Evolutionary conservation across 257 asterid genomes (phyloP), one percentile per base, ranked within the genome.

Genomic region (Apocynum venetum): DNA sequence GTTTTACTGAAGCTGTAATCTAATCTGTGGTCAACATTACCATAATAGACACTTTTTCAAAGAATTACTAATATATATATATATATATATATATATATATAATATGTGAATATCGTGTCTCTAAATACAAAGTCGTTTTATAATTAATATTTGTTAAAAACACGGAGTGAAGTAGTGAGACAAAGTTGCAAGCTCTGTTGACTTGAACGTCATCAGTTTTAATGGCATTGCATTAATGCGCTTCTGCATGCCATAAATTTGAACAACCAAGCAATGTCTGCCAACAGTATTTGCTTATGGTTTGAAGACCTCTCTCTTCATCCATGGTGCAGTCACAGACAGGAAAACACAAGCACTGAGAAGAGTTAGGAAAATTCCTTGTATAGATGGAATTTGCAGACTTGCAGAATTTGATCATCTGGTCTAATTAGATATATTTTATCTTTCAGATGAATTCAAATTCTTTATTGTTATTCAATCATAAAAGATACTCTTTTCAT

Each of bases 211-310:
- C 31, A 60, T 51, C 79, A 41, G 3, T 61, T 55, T 78, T 40
- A 73, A 73, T 46, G 73, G 38, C 4, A n/a, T n/a, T 43, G 4
- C 66, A 61, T 73, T 73, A 13, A 73, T 52, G 44, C 46, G 19
- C 8, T 52, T 72, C 38, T 56, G 61, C 49, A 46, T 47, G 74
- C 40, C 31, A 38, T 71, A 57, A 65, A 52, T 79, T 72, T 14
- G 41, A 65, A 59, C 78, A 53, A 79, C 82, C 63, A 73, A 53
- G 48, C 74, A 52, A 8, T 44, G 78, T 31, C 59, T 46, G 67
- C 79, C 74, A 51, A 76, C 74, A 52, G 31, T 76, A 51, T 76
- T 20, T 25, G 20, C 57, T 47, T 51, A 7, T 48, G 48, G 17
- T 40, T 20, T 35, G 19, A 36, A 4, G 49, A 2, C 71, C 71